These are phyloP conservation scores for Colletotrichum tofieldiae DNA, from an alignment of 2,329 filamentous ascomycete genomes.

Conservation along the genomic window DNA sequence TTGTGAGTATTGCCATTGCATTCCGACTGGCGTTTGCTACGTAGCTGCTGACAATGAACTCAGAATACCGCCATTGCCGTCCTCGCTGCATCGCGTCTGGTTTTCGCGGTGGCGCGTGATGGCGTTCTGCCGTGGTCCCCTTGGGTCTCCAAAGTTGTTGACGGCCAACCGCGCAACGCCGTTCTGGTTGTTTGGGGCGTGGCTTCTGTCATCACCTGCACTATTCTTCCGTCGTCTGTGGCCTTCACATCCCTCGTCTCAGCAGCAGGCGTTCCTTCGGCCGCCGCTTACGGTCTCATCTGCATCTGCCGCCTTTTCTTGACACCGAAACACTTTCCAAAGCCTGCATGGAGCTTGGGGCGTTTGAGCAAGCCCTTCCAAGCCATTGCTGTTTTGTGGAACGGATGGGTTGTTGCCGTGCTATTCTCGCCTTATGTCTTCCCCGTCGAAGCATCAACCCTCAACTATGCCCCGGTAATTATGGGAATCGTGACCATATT, in stretches of 20 bases:
- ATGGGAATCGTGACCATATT: conserved; percentile 65
- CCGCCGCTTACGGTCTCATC: conserved; percentile 67
- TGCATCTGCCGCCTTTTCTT: conserved; percentile 63
- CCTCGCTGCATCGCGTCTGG: conserved; percentile 72
- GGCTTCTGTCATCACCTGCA: conserved; percentile 70
- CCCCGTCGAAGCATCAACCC: conserved; percentile 58
- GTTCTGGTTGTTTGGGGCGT: conserved; percentile 72
- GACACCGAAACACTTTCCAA: conserved; percentile 63
- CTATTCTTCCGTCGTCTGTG: conserved; percentile 69
- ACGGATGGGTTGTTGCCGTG: conserved; percentile 65
- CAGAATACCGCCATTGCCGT: conserved; percentile 73
- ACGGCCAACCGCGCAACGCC: conserved; percentile 73
- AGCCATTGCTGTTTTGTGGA: conserved; percentile 64
- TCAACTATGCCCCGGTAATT: conserved; percentile 68
- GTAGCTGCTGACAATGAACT: not conserved
- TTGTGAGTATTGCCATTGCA: conserved; percentile 56
- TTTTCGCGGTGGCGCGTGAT: conserved; percentile 75
- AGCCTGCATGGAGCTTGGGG: conserved; percentile 63
- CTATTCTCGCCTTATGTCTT: conserved; percentile 63
- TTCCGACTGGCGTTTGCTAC: fast-evolving
- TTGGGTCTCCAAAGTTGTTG: conserved; percentile 69
- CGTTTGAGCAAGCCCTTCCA: conserved; percentile 62
- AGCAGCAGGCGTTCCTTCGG: conserved; percentile 66
- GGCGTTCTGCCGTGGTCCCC: conserved; percentile 72
- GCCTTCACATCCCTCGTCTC: conserved; percentile 70